Evolutionary conservation across 176 grass and related monocot genomes (phyloP).

Genomic region (Eleusine coracana): DNA sequence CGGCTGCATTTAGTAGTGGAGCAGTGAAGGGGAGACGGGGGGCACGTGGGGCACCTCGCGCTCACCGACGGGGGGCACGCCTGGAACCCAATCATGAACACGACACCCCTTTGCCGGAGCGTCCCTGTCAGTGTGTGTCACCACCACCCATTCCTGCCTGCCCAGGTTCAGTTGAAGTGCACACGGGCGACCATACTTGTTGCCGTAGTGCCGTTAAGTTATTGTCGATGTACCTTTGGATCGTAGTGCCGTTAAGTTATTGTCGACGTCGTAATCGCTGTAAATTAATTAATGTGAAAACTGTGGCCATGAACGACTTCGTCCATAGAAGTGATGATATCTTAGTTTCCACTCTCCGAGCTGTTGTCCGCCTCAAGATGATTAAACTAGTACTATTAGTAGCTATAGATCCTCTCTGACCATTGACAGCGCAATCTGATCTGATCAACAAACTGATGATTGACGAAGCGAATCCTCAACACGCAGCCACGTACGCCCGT

Average conservation of each 20-base stretch:
- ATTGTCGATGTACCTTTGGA: background rate
- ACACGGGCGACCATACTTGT: background rate
- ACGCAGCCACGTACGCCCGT: background rate
- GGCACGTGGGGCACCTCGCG: background rate
- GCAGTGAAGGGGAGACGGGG: background rate
- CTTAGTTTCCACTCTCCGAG: background rate
- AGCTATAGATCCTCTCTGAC: background rate
- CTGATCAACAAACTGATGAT: conserved; percentile 8
- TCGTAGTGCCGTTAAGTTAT: too few relatives aligned
- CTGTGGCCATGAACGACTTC: background rate
- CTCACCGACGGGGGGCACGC: conserved; percentile 25
- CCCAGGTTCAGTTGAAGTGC: background rate
- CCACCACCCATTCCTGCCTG: background rate
- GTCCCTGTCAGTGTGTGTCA: conserved; percentile 4
- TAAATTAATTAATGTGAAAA: too few relatives aligned
- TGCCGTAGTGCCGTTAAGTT: background rate
- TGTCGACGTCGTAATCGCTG: too few relatives aligned
- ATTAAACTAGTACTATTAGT: background rate
- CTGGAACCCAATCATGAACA: conserved; percentile 27
- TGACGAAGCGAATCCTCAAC: background rate
- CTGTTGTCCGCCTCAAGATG: too few relatives aligned
- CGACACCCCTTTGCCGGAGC: conserved; percentile 15
- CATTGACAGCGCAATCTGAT: background rate
- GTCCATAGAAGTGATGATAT: too few relatives aligned
- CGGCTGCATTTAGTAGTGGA: background rate